Base-by-base conservation (phyloP, 805 yeast genomes). In the Saturnispora besseyi region DNA sequence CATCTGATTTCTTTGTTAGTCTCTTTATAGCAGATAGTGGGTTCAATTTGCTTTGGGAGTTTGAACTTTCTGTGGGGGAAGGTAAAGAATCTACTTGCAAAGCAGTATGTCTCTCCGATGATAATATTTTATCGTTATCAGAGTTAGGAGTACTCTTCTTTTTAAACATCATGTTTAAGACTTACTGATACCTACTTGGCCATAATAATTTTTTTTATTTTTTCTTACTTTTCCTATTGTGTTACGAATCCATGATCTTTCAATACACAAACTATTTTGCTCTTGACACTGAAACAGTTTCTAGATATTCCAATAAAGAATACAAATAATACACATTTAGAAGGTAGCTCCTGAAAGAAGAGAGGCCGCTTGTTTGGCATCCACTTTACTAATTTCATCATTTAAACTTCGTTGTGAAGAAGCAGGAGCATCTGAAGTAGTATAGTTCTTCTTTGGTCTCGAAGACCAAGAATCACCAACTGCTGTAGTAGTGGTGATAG, bases 311-410 rank as follows among this genome's bases (percentile, higher is more conserved):
- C 21, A 3, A 34, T 13, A 26, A n/a, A 36, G 12, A 28, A 8
- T 26, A 34, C 12, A 24, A 18, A 36, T 36, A 9, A 18, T 22
- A 45, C 18, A 28, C 28, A 30, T 30, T 49, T 63, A 81, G 57
- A 86, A 86, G 4, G 87, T 79, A 2, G 91, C 80, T 4, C 81
- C 81, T 1, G 96, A 95, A 28, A 90, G 71, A 38, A 91, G 58
- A 33, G 79, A 72, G 0, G 96, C 97, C 1, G 96, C 98, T 58
- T 81, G 82, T 53, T 78, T 79, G 0, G 96, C 95, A 65, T 87
- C 91, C 5, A 88, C 76, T 5, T 68, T 70, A 3, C 53, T 28
- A 4, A 56, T 45, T 24, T 55, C 58, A 2, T 53, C 58, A 38
- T 38, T 34, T 1, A 48, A 29, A 46, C 33, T 50, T 26, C 11